These are phyloP conservation scores for Salix purpurea DNA, from an alignment of 345 rosid genomes.

Conservation along the genomic window DNA sequence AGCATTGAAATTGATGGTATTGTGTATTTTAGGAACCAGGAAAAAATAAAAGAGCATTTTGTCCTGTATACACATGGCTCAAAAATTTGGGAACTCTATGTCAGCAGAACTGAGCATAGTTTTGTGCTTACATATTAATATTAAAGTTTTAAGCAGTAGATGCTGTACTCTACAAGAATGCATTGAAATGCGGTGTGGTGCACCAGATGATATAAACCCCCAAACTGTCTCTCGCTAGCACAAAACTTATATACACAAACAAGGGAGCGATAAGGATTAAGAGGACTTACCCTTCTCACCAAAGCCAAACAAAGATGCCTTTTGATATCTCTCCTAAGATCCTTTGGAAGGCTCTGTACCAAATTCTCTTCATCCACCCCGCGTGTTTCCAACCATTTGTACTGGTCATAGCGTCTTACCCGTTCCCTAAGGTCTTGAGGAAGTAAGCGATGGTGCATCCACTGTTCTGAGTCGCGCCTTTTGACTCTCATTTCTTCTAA, in stretches of 20 bases:
- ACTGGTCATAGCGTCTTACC: slow-evolving; percentile 88
- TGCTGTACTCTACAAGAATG: too few species aligned
- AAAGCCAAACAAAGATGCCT: slow-evolving; percentile 91
- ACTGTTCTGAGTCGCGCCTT: slow-evolving; percentile 96
- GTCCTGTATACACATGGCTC: too few species aligned
- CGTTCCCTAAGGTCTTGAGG: slow-evolving; percentile 81
- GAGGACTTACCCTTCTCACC: slow-evolving; percentile 73
- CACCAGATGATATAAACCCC: neutral
- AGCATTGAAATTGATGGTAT: too few species aligned
- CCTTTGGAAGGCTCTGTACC: slow-evolving; percentile 91
- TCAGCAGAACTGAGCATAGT: too few species aligned
- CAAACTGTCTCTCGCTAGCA: neutral
- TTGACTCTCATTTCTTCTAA: slow-evolving; percentile 97
- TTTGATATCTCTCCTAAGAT: slow-evolving; percentile 91
- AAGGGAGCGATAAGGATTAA: neutral
- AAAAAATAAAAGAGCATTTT: too few species aligned
- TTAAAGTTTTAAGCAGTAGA: too few species aligned
- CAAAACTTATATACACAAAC: neutral
- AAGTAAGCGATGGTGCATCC: slow-evolving; percentile 99
- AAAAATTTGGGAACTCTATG: too few species aligned
- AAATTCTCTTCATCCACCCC: slow-evolving; percentile 90
- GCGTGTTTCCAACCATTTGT: slow-evolving; percentile 93
- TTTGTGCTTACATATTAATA: too few species aligned
- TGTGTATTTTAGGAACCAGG: too few species aligned
- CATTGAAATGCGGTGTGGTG: neutral